Percentiles rank a stretch among this genome's conserved stretches.
Evolutionary conservation across 495 filamentous ascomycete species (phyloP).

Genomic region (Xylaria scruposa): DNA sequence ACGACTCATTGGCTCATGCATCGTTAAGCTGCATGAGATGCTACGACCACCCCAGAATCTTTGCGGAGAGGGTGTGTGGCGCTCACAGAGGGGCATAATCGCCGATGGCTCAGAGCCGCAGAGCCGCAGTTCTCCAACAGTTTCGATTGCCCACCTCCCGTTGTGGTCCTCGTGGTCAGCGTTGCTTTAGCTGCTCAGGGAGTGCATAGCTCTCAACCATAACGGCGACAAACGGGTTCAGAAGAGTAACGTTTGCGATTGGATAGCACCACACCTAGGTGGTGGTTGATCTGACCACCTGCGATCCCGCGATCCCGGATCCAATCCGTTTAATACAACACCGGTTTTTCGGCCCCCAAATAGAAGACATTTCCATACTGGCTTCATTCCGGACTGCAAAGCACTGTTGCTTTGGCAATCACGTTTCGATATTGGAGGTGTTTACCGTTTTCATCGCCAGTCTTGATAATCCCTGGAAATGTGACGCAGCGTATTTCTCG

Average conservation of each 20-base stretch:
- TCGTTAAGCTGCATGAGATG: slow-evolving; percentile 17
- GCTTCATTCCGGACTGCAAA: slow-evolving; percentile 56
- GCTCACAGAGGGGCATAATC: slow-evolving; percentile 15
- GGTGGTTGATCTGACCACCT: background rate
- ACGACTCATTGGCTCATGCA: slow-evolving; percentile 25
- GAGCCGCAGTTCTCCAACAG: slow-evolving; percentile 25
- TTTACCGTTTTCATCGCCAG: slow-evolving; percentile 61
- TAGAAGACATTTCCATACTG: slow-evolving; percentile 16
- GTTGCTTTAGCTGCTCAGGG: slow-evolving; percentile 5
- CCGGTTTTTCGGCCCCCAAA: slow-evolving; percentile 11
- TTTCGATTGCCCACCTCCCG: background rate
- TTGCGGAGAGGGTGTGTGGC: slow-evolving; percentile 23
- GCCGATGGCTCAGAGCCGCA: slow-evolving; percentile 2
- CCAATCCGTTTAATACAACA: slow-evolving; percentile 31
- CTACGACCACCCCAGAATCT: slow-evolving; percentile 8
- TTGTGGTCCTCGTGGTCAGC: slow-evolving; percentile 5
- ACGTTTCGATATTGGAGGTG: slow-evolving; percentile 61
- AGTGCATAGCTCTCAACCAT: slow-evolving; percentile 8
- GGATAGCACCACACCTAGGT: background rate
- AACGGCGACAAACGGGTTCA: background rate
- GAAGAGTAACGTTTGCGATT: slow-evolving; percentile 9
- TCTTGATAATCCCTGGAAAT: slow-evolving; percentile 62
- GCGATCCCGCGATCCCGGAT: slow-evolving; percentile 14
- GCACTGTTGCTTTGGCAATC: slow-evolving; percentile 60
- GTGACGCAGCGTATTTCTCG: slow-evolving; percentile 57